Conservation (phyloP, 768 basidiomycete species). For the Boletus coccyginus region DNA sequence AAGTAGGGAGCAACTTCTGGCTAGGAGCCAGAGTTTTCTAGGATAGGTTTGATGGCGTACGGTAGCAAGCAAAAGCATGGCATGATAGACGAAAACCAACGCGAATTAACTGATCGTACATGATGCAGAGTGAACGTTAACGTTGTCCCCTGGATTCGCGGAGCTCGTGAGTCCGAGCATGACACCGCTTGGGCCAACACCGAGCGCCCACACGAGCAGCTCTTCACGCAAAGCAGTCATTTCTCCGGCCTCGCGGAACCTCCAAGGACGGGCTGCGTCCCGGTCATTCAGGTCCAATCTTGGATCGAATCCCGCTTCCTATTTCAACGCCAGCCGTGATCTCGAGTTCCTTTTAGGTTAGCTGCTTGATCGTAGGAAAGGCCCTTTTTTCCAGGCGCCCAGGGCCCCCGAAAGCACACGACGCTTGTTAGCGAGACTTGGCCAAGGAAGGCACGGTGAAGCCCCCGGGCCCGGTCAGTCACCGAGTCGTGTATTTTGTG, state of each 20-base stretch:
- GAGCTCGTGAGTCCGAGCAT: slow-evolving; percentile 29
- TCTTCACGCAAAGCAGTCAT: slow-evolving; percentile 22
- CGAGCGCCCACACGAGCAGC: slow-evolving; percentile 32
- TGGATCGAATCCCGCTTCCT: slow-evolving; percentile 36
- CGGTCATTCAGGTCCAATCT: slow-evolving; percentile 30
- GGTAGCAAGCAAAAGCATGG: slow-evolving; percentile 33
- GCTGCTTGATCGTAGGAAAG: slow-evolving; percentile 20
- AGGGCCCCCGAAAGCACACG: slow-evolving; percentile 27
- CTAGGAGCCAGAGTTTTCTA: slow-evolving; percentile 24
- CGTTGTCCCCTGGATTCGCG: slow-evolving; percentile 32
- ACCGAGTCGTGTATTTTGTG: slow-evolving; percentile 19
- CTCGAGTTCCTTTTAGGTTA: slow-evolving; percentile 51
- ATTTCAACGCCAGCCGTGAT: slow-evolving; percentile 40
- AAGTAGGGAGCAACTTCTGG: slow-evolving; percentile 16
- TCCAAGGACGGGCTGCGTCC: slow-evolving; percentile 36
- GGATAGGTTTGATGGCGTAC: slow-evolving; percentile 25
- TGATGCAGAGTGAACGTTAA: slow-evolving; percentile 24
- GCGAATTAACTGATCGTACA: slow-evolving; percentile 33
- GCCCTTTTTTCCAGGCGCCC: slow-evolving; percentile 24
- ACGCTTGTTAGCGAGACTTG: slow-evolving; percentile 26
- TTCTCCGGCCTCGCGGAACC: slow-evolving; percentile 46
- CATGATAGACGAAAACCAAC: slow-evolving; percentile 26
- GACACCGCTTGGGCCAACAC: slow-evolving; percentile 32
- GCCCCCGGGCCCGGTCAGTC: background rate
- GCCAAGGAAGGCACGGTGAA: slow-evolving; percentile 30